Conservation (phyloP, 352 stramenopile genomes). For the Globisporangium nodosum region DNA sequence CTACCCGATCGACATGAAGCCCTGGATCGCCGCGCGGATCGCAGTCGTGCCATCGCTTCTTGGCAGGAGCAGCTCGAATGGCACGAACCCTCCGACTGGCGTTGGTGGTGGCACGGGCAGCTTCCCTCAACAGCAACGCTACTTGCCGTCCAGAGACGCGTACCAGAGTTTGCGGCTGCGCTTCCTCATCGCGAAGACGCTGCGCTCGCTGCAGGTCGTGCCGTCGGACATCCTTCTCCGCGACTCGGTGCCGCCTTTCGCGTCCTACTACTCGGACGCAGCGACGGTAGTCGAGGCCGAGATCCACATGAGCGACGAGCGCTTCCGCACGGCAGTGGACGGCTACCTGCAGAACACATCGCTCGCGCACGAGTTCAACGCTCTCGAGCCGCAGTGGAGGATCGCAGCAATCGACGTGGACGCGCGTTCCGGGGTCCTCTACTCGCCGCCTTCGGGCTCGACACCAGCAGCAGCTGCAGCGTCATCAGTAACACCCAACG, state of each 20-base stretch:
- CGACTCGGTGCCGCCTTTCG: background rate
- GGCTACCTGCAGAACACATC: constrained; percentile 20
- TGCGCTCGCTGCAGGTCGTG: constrained; percentile 11
- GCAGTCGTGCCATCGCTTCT: constrained; percentile 3
- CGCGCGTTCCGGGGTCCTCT: background rate
- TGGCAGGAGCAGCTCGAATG: background rate
- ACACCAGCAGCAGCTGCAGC: background rate
- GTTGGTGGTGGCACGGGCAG: background rate
- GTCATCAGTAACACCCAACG: background rate
- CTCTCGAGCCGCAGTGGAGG: constrained; percentile 19
- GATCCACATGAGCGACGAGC: constrained; percentile 16
- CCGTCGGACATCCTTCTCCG: constrained; percentile 27
- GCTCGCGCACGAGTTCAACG: constrained; percentile 8
- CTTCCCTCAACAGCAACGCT: background rate
- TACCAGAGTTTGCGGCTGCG: constrained; percentile 25
- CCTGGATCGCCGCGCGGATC: constrained; percentile 18
- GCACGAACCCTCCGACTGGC: background rate
- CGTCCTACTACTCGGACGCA: constrained; percentile 2
- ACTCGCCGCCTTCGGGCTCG: background rate
- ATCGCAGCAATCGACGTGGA: constrained; percentile 21
- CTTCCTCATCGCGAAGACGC: constrained; percentile 14
- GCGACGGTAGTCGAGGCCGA: constrained; percentile 16
- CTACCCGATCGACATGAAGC: constrained; percentile 23
- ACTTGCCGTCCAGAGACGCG: constrained; percentile 1
- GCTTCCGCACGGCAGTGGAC: constrained; percentile 6